Evolutionary conservation across 1,284 basidiomycete genomes (phyloP).

Genomic region (Trichosporon inkin): DNA sequence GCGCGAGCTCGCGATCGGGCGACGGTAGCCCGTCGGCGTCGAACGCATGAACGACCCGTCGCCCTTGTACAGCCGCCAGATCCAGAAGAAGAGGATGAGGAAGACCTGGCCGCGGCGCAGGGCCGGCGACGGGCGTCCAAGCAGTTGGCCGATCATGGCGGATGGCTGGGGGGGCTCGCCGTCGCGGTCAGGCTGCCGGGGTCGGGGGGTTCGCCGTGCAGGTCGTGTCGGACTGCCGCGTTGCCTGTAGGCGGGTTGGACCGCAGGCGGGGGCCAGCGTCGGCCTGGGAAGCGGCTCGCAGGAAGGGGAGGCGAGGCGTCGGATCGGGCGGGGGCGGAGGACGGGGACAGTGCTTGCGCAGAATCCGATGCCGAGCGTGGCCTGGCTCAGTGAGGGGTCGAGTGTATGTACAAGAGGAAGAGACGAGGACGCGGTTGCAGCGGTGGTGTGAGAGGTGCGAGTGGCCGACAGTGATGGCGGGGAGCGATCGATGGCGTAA

Average conservation of each 20-base stretch:
- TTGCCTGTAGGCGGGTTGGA: not conserved
- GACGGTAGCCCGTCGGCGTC: slow-evolving; percentile 1
- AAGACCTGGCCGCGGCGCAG: slow-evolving; percentile 76
- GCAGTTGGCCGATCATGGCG: slow-evolving; percentile 74
- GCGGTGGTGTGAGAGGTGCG: not conserved
- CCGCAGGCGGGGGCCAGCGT: not conserved
- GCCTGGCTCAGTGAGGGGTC: not conserved
- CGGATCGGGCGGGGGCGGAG: not conserved
- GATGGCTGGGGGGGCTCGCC: not conserved
- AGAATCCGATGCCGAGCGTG: not conserved
- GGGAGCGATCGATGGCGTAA: not conserved
- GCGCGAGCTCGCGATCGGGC: not conserved
- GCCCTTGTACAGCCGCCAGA: slow-evolving; percentile 70
- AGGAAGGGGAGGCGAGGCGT: not conserved
- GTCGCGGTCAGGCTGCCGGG: not conserved
- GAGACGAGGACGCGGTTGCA: not conserved
- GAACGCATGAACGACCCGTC: slow-evolving; percentile 56
- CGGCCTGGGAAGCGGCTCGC: slow-evolving; percentile 1
- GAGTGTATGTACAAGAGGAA: not conserved
- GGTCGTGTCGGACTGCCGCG: not conserved
- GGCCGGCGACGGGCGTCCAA: slow-evolving; percentile 68
- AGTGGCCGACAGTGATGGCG: not conserved
- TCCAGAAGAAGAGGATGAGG: slow-evolving; percentile 84
- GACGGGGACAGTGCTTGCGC: not conserved
- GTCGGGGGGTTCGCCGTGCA: not conserved